These are phyloP conservation scores for Crithidia brevicula DNA, from an alignment of 208 protist genomes.

Conservation along the genomic window DNA sequence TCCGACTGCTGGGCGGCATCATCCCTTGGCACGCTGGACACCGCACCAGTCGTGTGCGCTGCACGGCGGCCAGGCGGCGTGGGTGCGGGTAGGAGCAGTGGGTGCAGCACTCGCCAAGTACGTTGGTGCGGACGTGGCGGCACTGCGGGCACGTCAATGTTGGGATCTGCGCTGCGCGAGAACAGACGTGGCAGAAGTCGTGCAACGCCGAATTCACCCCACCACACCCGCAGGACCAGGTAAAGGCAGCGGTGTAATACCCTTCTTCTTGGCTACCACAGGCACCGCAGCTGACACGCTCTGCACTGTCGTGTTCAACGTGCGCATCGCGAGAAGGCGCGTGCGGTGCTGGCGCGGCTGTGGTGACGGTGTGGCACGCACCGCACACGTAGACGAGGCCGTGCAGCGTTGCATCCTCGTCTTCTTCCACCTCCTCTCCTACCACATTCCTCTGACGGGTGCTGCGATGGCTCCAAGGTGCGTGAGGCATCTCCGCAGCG, in stretches of 20 bases:
- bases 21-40: constrained; percentile 48
- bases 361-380: constrained; percentile 16
- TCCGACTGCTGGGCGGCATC: constrained; percentile 18
- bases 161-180: constrained; percentile 11
- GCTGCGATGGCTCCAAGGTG: too few relatives aligned
- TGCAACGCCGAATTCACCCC: constrained; percentile 45
- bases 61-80: constrained; percentile 34
- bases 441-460: too few relatives aligned
- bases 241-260: constrained; percentile 57
- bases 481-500: not conserved
- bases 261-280: constrained; percentile 16
- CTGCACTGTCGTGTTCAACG: too few relatives aligned
- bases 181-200: constrained; percentile 63
- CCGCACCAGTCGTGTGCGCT: constrained; percentile 25
- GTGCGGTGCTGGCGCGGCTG: too few relatives aligned
- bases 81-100: constrained; percentile 51
- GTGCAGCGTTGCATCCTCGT: not conserved
- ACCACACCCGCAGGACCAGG: constrained; percentile 78
- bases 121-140: not conserved
- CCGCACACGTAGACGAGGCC: constrained; percentile 23
- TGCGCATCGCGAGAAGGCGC: too few relatives aligned
- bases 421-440: not conserved
- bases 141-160: constrained; percentile 31
- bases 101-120: constrained; percentile 8
- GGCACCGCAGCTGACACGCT: not conserved